These are phyloP conservation scores for Tothia fuscella DNA, from an alignment of 2,329 filamentous ascomycete species.

Conservation along the genomic window DNA sequence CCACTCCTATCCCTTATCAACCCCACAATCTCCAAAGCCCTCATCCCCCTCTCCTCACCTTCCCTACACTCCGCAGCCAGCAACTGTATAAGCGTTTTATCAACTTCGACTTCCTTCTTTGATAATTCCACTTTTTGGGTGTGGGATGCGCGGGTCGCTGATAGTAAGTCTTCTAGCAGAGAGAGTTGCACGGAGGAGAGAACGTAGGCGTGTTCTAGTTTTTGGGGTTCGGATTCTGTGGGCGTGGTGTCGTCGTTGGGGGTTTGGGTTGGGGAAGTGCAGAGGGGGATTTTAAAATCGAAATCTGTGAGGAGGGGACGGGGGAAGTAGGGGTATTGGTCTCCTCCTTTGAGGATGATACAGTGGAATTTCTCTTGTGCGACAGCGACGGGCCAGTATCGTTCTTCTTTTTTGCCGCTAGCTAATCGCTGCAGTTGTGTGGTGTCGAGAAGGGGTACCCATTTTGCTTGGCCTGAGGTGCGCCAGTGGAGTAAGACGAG, in stretches of 20 bases:
- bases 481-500: slow-evolving; percentile 88
- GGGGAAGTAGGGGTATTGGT: slow-evolving; percentile 87
- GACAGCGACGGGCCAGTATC: slow-evolving; percentile 91
- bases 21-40: slow-evolving; percentile 78
- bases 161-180: slow-evolving; percentile 63
- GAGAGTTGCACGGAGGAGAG: slow-evolving; percentile 59
- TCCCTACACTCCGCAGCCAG: slow-evolving; percentile 82
- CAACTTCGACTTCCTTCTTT: slow-evolving; percentile 68
- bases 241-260: slow-evolving; percentile 25
- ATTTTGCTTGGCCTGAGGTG: slow-evolving; percentile 68
- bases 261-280: slow-evolving; percentile 37
- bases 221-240: slow-evolving; percentile 39
- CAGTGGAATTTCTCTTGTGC: slow-evolving; percentile 90
- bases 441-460: slow-evolving; percentile 89
- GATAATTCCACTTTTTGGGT: slow-evolving; percentile 56
- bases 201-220: slow-evolving; percentile 71
- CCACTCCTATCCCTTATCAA: slow-evolving; percentile 77
- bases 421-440: slow-evolving; percentile 69
- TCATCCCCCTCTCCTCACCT: slow-evolving; percentile 88
- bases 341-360: slow-evolving; percentile 94
- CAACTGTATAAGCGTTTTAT: slow-evolving; percentile 82
- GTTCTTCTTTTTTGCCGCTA: slow-evolving; percentile 74
- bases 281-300: slow-evolving; percentile 75
- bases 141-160: slow-evolving; percentile 48
- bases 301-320: slow-evolving; percentile 86